Evolutionary conservation across 208 protist species (phyloP), one percentile per base, ranked within the genome.

Genomic region (Trypanosoma caninum): DNA sequence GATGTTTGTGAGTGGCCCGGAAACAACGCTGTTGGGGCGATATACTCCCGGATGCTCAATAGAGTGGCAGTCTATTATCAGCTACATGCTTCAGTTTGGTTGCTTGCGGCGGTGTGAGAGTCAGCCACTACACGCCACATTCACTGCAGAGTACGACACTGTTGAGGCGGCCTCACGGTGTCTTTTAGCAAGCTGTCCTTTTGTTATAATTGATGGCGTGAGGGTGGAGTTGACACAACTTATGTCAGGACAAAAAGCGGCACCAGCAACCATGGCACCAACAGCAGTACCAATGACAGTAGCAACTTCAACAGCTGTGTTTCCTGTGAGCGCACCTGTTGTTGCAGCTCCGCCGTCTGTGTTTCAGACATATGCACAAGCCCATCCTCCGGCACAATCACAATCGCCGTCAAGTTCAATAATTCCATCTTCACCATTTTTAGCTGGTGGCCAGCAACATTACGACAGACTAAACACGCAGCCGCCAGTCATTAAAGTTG

Each of bases 231-330:
- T 67, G 30, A 27, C 7, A 55, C 44, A 64, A 71, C 51, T 34
- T 66, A 42, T 82, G 73, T 42, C 59, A 87, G 18, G 45, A 74
- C 28, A 59, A 66, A 16, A 58, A 64, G 20, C 22, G 28, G 20
- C 46, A 62, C 30, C 34, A 63, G 61, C 14, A 27, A 28, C 41
- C 42, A 50, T 40, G 41, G 4, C 13, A 30, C 16, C 16, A 34
- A 28, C 31, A 2, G 52, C 27, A 40, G 23, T 20, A 13, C 11
- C 23, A 20, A 18, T 8, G 28, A 44, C n/a, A n/a, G n/a, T n/a
- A 64, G 20, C 22, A 22, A n/a, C 46, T 59, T 28, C 34, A 63
- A 57, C 14, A 27, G 34, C 41, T 45, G 56, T 40, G 41, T 5
- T 8, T 25, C 16, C 16, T 33, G 20, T 38, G 7, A 45, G 18